Evolutionary conservation across 352 stramenopile species (phyloP).

Genomic region (Hyaloperonospora brassicae): DNA sequence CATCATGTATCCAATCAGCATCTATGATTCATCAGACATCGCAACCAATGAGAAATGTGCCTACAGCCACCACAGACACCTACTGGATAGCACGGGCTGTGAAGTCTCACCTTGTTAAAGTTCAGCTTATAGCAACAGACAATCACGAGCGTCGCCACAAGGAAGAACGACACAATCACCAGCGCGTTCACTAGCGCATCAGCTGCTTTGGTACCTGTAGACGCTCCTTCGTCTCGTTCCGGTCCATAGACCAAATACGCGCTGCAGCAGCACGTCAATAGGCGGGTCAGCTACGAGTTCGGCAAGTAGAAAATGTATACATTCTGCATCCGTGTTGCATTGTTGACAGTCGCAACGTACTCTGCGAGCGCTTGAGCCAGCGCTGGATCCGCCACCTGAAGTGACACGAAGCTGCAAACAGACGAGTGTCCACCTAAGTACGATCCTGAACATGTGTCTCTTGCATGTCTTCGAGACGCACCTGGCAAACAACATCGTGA

Average conservation of each 20-base stretch:
- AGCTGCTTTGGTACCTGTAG: constrained; percentile 56
- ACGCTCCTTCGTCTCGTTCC: constrained; percentile 41
- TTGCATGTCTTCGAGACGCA: constrained; percentile 10
- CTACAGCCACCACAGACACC: background rate
- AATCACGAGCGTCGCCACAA: constrained; percentile 86
- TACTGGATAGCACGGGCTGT: too few relatives aligned
- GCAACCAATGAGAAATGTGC: background rate
- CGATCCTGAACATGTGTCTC: background rate
- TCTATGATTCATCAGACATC: constrained; percentile 25
- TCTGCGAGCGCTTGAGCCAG: constrained; percentile 61
- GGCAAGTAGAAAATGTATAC: background rate
- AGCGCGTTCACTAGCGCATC: constrained; percentile 83
- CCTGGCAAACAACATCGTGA: constrained; percentile 81
- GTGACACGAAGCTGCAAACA: constrained; percentile 56
- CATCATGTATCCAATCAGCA: constrained; percentile 86
- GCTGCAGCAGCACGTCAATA: constrained; percentile 22
- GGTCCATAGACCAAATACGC: constrained; percentile 75
- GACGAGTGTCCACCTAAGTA: constrained; percentile 2
- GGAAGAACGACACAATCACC: constrained; percentile 86
- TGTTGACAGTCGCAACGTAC: constrained; percentile 27
- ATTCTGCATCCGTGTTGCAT: background rate
- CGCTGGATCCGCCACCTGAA: constrained; percentile 72
- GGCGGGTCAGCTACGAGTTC: background rate
- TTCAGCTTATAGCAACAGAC: constrained; percentile 89
- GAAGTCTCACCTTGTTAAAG: constrained; percentile 51